These are phyloP conservation scores for Anthracocystis panici-leucophaei DNA, from an alignment of 1,284 basidiomycete species.

Conservation along the genomic window DNA sequence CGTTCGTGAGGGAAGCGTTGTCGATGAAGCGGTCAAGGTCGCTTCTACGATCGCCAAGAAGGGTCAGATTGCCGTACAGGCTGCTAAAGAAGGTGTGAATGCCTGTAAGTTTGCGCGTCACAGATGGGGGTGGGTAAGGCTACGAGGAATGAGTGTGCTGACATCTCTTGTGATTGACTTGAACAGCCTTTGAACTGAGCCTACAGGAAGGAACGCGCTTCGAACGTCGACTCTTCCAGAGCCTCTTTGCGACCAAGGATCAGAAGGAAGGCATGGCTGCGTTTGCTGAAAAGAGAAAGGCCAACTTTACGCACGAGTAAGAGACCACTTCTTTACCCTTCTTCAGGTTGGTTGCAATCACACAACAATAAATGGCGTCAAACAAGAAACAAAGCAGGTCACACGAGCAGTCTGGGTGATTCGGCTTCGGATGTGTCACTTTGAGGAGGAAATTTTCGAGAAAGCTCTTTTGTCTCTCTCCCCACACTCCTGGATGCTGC, in stretches of 20 bases:
- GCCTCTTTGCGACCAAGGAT: conserved; percentile 91
- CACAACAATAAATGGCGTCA: conserved; percentile 8
- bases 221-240: conserved; percentile 91
- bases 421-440: conserved; percentile 8
- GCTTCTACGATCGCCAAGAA: conserved; percentile 85
- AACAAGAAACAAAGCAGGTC: conserved; percentile 4
- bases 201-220: conserved; percentile 86
- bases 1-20: conserved; percentile 78
- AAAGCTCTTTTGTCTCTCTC: conserved; percentile 11
- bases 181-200: conserved; percentile 78
- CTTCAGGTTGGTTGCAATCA: neutral
- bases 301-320: conserved; percentile 62
- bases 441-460: conserved; percentile 14
- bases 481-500: no score
- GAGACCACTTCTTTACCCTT: neutral
- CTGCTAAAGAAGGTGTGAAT: conserved; percentile 95
- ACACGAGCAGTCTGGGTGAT: conserved; percentile 9
- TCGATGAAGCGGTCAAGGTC: conserved; percentile 87
- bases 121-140: neutral
- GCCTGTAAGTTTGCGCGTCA: conserved; percentile 74
- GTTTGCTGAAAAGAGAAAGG: conserved; percentile 95
- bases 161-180: neutral
- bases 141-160: neutral
- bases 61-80: conserved; percentile 85
- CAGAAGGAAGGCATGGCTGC: conserved; percentile 98